Conservation (phyloP, 225 moss, liverwort and hornwort genomes). For the Lunularia cruciata region DNA sequence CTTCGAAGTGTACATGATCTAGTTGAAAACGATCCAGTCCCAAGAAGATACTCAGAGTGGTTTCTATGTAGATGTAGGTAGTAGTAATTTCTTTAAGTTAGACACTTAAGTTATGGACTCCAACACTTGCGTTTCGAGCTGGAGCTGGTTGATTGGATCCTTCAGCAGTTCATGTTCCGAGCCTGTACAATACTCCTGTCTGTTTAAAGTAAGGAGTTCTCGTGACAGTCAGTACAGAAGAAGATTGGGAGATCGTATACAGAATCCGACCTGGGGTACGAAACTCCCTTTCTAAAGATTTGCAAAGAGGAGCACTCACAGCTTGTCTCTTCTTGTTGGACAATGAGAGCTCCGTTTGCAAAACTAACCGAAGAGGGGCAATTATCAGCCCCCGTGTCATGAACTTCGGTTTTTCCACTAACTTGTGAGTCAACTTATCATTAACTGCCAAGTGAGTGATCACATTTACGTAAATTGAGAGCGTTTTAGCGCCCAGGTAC, state of each 20-base stretch:
- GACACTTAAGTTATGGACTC: no score
- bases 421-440: neutral
- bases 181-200: neutral
- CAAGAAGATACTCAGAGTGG: no score
- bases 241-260: neutral
- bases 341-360: neutral
- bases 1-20: no score
- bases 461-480: slow-evolving; percentile 4
- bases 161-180: slow-evolving; percentile 1
- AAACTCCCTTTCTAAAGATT: slow-evolving; percentile 2
- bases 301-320: neutral
- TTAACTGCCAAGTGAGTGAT: neutral
- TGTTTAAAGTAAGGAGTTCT: neutral
- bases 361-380: slow-evolving; percentile 13
- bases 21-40: no score
- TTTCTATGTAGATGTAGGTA: no score
- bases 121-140: slow-evolving; percentile 10
- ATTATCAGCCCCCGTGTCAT: slow-evolving; percentile 13
- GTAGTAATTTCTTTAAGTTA: no score
- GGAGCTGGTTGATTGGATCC: neutral
- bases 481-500: neutral
- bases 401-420: neutral
- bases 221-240: neutral
- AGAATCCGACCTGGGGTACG: neutral
- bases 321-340: neutral